Evolutionary conservation across 441 rosid genomes (phyloP).

Genomic region (Capsella rubella): DNA sequence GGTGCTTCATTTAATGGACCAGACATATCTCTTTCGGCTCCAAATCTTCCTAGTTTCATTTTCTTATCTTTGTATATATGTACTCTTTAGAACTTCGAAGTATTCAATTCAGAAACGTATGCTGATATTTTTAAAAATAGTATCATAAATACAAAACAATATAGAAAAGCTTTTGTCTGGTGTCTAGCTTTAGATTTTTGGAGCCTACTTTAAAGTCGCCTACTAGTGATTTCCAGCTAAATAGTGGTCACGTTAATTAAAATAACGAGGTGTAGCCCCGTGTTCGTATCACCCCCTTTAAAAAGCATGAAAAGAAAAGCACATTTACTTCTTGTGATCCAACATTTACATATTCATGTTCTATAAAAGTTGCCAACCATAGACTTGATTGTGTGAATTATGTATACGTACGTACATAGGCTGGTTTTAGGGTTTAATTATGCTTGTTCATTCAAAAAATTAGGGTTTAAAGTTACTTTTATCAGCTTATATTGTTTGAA

Average conservation of each 20-base stretch:
- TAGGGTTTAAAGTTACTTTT: not conserved
- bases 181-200: slow-evolving; percentile 38
- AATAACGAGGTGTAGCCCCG: slow-evolving; percentile 26
- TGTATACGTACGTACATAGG: not conserved
- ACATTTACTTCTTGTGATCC: slow-evolving; percentile 34
- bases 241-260: slow-evolving; percentile 30
- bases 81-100: not conserved
- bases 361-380: not conserved
- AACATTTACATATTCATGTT: slow-evolving; percentile 14
- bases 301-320: slow-evolving; percentile 19
- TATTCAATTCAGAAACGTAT: slow-evolving; percentile 24
- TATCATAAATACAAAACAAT: not conserved
- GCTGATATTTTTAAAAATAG: not conserved
- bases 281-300: not conserved
- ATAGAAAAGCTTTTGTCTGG: slow-evolving; percentile 29
- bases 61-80: not conserved
- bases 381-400: not conserved
- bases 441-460: not conserved
- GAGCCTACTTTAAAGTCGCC: slow-evolving; percentile 29
- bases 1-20: not conserved
- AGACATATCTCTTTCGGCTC: not conserved
- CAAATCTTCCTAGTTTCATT: not conserved
- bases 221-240: slow-evolving; percentile 40
- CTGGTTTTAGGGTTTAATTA: not conserved
- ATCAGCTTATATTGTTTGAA: not conserved